phyloP scores from a whole-genome alignment of 1,139 yeast species.

The Geotrichum restrictum region DNA sequence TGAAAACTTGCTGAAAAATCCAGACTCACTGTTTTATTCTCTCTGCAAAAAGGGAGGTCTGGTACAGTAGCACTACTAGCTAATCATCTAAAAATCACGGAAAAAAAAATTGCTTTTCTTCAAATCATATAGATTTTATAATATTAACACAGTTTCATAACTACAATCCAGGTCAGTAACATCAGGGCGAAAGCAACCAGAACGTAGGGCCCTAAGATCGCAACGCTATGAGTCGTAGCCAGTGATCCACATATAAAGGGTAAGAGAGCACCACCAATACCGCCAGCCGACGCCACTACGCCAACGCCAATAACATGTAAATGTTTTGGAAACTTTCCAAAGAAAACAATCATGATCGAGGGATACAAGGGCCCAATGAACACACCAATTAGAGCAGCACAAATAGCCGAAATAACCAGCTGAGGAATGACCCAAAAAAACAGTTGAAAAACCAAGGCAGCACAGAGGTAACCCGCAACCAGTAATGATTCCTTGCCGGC shows the following conservation, averaged over 20 bases:
- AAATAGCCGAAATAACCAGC: conserved; percentile 33
- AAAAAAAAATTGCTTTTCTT: background rate
- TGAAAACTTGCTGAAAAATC: conserved; percentile 44
- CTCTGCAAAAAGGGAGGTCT: conserved; percentile 62
- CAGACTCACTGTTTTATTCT: conserved; percentile 52
- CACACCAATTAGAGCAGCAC: conserved; percentile 56
- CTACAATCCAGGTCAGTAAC: conserved; percentile 31
- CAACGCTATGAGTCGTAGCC: conserved; percentile 32
- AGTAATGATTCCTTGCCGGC: conserved; percentile 29
- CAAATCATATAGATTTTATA: background rate
- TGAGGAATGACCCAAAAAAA: conserved; percentile 34
- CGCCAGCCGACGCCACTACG: conserved; percentile 72
- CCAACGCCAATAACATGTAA: conserved; percentile 70
- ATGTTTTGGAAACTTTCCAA: conserved; percentile 58
- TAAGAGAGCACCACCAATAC: conserved; percentile 65
- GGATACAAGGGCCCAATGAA: conserved; percentile 81
- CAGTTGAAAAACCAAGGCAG: conserved; percentile 28
- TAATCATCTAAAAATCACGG: background rate
- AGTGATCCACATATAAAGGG: conserved; percentile 37
- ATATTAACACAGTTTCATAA: conserved; percentile 3
- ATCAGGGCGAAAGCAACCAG: conserved; percentile 30
- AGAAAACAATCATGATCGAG: conserved; percentile 62
- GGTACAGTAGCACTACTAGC: conserved; percentile 14
- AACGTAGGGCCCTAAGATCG: conserved; percentile 33
- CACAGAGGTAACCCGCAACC: conserved; percentile 25